Evolutionary conservation across 163 green algal genomes (phyloP).

Genomic region (Smithsoniella earleae): DNA sequence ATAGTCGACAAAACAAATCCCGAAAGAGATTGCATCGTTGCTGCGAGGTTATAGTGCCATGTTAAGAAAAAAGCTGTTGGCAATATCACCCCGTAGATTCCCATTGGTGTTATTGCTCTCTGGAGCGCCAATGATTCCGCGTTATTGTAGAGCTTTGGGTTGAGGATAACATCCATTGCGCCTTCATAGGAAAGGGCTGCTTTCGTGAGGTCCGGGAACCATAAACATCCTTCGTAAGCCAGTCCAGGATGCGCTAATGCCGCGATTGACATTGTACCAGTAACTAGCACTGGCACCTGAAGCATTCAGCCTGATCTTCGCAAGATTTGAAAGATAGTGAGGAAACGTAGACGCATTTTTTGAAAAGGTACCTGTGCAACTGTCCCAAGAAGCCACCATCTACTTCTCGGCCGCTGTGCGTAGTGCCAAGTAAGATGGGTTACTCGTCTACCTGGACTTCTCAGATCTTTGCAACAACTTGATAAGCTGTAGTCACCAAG

Average conservation of each 20-base stretch:
- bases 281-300: neutral
- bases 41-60: neutral
- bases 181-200: neutral
- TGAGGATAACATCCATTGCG: neutral
- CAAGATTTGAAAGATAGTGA: neutral
- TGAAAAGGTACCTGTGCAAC: neutral
- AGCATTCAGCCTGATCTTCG: neutral
- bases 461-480: neutral
- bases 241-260: slow-evolving; percentile 3
- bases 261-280: neutral
- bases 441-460: neutral
- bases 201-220: slow-evolving; percentile 18
- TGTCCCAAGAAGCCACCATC: neutral
- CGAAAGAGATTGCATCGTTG: neutral
- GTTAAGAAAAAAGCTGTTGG: slow-evolving; percentile 1
- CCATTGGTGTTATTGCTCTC: neutral
- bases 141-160: no score
- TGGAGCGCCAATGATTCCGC: neutral
- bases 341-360: neutral
- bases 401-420: neutral
- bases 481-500: neutral
- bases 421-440: neutral
- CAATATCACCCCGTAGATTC: neutral
- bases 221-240: neutral
- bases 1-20: neutral